These are phyloP conservation scores for Taphrina wiesneri DNA, from an alignment of 1,139 yeast species.

Conservation along the genomic window DNA sequence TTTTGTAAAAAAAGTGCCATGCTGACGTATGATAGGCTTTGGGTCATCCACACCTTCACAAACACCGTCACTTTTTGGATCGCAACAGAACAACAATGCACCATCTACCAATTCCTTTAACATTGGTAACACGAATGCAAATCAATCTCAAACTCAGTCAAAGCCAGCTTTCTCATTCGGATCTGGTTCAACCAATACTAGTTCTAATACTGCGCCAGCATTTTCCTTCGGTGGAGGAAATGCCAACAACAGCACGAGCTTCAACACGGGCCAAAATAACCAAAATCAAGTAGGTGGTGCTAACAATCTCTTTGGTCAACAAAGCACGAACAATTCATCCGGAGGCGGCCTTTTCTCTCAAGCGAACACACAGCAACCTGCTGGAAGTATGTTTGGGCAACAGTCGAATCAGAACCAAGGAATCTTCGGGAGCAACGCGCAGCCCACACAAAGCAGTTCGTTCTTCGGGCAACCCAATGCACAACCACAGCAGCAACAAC, in stretches of 20 bases:
- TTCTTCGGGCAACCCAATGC: slow-evolving; percentile 7
- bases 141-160: background rate
- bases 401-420: background rate
- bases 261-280: background rate
- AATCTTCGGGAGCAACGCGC: background rate
- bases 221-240: slow-evolving; percentile 21
- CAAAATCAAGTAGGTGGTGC: background rate
- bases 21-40: background rate
- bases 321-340: background rate
- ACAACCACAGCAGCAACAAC: slow-evolving; percentile 8
- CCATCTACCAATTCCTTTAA: slow-evolving; percentile 7
- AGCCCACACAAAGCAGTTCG: background rate
- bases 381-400: slow-evolving; percentile 8
- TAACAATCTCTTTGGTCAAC: slow-evolving; percentile 12
- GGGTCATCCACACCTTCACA: slow-evolving; percentile 18
- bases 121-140: slow-evolving; percentile 7
- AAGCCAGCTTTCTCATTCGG: slow-evolving; percentile 29
- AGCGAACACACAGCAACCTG: background rate
- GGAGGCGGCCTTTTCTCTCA: background rate
- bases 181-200: background rate
- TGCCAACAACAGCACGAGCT: background rate
- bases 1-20: background rate
- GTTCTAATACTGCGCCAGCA: slow-evolving; percentile 4
- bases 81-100: background rate
- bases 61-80: slow-evolving; percentile 3